phyloP scores from a whole-genome alignment of 1,284 basidiomycete genomes.

The Lentinula novae-zelandiae region DNA sequence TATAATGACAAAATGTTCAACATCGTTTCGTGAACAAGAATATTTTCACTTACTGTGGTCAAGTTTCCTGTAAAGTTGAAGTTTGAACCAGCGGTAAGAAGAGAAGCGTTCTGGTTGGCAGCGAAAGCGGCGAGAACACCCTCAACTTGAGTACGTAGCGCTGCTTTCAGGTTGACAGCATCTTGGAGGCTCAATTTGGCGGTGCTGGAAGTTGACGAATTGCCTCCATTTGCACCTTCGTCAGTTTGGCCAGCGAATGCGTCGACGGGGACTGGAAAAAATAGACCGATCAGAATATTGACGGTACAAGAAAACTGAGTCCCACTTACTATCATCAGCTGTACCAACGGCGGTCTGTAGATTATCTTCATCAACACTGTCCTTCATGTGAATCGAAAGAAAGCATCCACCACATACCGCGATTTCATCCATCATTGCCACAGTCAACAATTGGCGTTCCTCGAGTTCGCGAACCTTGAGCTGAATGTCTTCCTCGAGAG shows the following conservation, averaged over 20 bases:
- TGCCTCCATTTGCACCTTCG: constrained; percentile 13
- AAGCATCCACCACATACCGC: constrained; percentile 8
- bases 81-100: constrained; percentile 10
- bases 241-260: constrained; percentile 20
- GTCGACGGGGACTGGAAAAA: constrained; percentile 18
- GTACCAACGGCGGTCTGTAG: constrained; percentile 19
- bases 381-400: too few species aligned
- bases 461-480: constrained; percentile 14
- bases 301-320: background rate
- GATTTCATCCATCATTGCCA: constrained; percentile 20
- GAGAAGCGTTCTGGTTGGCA: constrained; percentile 13
- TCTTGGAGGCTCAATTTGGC: constrained; percentile 16
- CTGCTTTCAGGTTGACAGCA: constrained; percentile 20
- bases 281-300: background rate
- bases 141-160: constrained; percentile 17
- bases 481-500: constrained; percentile 7
- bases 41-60: background rate
- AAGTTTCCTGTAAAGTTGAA: constrained; percentile 8
- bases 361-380: background rate
- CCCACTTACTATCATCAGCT: constrained; percentile 18
- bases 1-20: background rate
- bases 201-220: constrained; percentile 16
- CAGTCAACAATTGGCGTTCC: constrained; percentile 18
- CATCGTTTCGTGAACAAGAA: background rate
- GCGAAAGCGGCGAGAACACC: constrained; percentile 9